Evolutionary conservation across 257 asterid genomes (phyloP).

Genomic region (Solanum peruvianum): DNA sequence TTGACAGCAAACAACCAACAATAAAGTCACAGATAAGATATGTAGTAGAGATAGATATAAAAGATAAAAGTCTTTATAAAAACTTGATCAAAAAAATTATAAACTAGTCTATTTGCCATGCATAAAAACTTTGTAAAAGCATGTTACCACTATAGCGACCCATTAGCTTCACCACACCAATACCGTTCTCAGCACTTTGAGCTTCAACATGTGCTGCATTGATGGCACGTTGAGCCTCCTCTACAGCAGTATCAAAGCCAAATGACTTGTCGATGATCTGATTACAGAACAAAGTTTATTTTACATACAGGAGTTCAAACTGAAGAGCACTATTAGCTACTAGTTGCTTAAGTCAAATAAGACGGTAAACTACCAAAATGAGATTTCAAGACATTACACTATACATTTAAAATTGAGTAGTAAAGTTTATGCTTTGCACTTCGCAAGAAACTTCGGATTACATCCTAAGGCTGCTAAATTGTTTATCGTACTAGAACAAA

Average conservation of each 20-base stretch:
- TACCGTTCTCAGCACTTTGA: constrained; percentile 82
- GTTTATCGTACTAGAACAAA: neutral
- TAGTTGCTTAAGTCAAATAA: neutral
- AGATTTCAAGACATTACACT: neutral
- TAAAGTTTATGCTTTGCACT: neutral
- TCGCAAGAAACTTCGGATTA: neutral
- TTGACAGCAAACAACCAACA: neutral
- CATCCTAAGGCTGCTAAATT: neutral
- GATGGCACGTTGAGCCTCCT: constrained; percentile 96
- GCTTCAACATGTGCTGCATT: constrained; percentile 98
- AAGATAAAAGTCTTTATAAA: neutral
- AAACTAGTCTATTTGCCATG: neutral
- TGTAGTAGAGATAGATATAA: neutral
- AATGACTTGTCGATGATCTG: constrained; percentile 86
- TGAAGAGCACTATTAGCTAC: neutral
- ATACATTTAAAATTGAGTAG: neutral
- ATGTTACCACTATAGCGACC: constrained; percentile 83
- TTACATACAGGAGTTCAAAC: neutral
- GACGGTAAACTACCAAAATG: neutral
- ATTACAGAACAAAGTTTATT: constrained; percentile 7
- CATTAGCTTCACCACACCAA: constrained; percentile 92
- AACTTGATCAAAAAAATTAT: neutral
- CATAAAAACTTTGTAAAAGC: neutral
- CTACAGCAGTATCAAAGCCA: constrained; percentile 93
- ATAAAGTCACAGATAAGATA: neutral